A percentile compares a stretch with the other conserved stretches of the same genome.
Evolutionary conservation across 768 basidiomycete genomes (phyloP).

Genomic region (Naganishia onofrii): DNA sequence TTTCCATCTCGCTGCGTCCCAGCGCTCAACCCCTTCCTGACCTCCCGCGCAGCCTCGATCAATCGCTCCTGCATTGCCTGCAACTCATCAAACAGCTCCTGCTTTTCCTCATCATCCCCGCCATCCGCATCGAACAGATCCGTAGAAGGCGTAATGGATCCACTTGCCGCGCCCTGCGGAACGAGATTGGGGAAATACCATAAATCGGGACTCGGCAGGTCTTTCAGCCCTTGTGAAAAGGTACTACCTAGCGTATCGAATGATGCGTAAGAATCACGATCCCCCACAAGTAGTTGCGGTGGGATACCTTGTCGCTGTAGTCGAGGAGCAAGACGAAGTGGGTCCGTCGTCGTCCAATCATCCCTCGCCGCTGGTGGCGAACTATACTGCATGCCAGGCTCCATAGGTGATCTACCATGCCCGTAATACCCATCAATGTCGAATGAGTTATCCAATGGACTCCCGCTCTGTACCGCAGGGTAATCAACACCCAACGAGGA

Average conservation of each 20-base stretch:
- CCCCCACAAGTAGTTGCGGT: background rate
- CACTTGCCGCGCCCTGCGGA: background rate
- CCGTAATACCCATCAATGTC: conserved; percentile 29
- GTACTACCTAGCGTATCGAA: conserved; percentile 1
- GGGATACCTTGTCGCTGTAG: background rate
- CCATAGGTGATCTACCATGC: background rate
- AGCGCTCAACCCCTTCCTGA: conserved; percentile 17
- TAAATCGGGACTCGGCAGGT: background rate
- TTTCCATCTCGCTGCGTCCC: background rate
- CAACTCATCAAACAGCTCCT: conserved; percentile 21
- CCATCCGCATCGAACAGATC: conserved; percentile 3
- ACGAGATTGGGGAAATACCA: background rate
- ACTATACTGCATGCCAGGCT: background rate
- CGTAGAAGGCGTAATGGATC: background rate
- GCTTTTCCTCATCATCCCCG: conserved; percentile 12
- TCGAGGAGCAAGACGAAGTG: background rate
- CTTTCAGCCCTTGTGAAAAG: background rate
- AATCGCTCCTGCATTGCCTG: conserved; percentile 26
- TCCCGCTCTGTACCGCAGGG: background rate
- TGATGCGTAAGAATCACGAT: background rate
- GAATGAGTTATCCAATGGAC: conserved; percentile 24
- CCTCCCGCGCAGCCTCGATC: conserved; percentile 16
- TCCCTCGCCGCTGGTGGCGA: background rate
- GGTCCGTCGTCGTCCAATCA: background rate
- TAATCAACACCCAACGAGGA: background rate